Base-by-base conservation (phyloP, 495 filamentous ascomycete species). In the Penicillium cataractarum region DNA sequence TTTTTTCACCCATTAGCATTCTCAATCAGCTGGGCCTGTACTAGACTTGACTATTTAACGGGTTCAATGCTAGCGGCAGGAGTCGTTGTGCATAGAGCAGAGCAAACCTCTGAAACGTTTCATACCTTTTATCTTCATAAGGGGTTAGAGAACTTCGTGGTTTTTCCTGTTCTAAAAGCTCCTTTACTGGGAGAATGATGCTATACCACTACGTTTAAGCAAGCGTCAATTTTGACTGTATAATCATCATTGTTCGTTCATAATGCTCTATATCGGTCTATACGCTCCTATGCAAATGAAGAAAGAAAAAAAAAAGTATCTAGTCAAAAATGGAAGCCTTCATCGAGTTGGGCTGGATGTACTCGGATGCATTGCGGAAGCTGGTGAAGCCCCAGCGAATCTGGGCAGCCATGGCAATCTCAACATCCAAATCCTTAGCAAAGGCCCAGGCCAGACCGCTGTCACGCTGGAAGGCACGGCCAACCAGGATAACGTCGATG, bases 391-490 rank as follows among this genome's bases (percentile, higher is more conserved):
- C 86, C 87, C 87, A 90, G 4, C 84, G 74, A 56, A 90, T 90
- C 78, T 92, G 89, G 58, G 82, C 86, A 9, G 88, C 84, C 63
- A 85, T 82, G 39, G 85, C 76, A 27, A 89, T 86, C 64, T 86
- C 78, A 17, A 86, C 73, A 5, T 79, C 84, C 60, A 92, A 65
- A 58, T 92, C 88, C 68, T 90, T 86, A 0, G 88, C 89, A 76
- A 83, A 91, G 1, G 74, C 74, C 85, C 89, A 91, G 48, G 88
- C 86, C 48, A 90, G 61, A 32, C 83, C 83, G 6, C 86, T 87
- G 63, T 90, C 86, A 77, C 88, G 89, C 76, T 89, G 86, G 75
- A 92, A 93, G 58, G 81, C 80, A 49, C 90, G 76, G 1, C 90
- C 90, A 8, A 84, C 84, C 35, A 89, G 72, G 19, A 83, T 80